phyloP scores from a whole-genome alignment of 2,329 filamentous ascomycete genomes.

The Colletotrichum acutatum region DNA sequence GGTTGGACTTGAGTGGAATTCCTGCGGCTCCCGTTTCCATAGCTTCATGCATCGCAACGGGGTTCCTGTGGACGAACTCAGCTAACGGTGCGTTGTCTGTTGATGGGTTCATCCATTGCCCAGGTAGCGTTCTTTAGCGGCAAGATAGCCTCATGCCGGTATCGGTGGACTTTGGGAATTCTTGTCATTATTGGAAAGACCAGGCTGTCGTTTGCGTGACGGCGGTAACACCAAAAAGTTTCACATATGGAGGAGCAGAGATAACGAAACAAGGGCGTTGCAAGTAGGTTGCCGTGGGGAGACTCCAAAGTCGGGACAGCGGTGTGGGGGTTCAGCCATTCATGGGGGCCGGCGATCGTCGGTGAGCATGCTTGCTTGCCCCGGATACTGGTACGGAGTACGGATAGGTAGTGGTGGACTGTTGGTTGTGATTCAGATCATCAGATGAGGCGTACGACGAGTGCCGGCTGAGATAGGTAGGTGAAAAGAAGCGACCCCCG shows the following conservation, averaged over 20 bases:
- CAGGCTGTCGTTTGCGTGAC: neutral
- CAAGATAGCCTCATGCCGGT: constrained; percentile 10
- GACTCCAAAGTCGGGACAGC: neutral
- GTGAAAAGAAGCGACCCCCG: neutral
- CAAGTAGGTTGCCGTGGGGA: constrained; percentile 8
- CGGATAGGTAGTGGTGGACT: neutral
- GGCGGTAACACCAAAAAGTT: neutral
- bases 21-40: constrained; percentile 15
- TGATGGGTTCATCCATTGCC: neutral
- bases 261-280: constrained; percentile 11
- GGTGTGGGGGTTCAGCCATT: constrained; percentile 27
- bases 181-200: neutral
- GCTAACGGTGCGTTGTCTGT: neutral
- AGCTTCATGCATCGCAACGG: constrained; percentile 25
- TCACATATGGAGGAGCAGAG: neutral
- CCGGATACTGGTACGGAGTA: neutral
- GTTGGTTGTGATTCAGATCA: constrained; percentile 25
- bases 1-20: constrained; percentile 1
- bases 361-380: constrained; percentile 17
- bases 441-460: constrained; percentile 18
- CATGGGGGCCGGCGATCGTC: constrained; percentile 15
- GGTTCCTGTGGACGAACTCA: neutral
- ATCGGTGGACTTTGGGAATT: constrained; percentile 12
- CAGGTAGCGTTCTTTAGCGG: neutral
- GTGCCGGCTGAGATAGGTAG: constrained; percentile 26